Evolutionary conservation across 164 flowering plant genomes (phyloP), one percentile per base, ranked within the genome.

Genomic region (Stephania cephalantha): DNA sequence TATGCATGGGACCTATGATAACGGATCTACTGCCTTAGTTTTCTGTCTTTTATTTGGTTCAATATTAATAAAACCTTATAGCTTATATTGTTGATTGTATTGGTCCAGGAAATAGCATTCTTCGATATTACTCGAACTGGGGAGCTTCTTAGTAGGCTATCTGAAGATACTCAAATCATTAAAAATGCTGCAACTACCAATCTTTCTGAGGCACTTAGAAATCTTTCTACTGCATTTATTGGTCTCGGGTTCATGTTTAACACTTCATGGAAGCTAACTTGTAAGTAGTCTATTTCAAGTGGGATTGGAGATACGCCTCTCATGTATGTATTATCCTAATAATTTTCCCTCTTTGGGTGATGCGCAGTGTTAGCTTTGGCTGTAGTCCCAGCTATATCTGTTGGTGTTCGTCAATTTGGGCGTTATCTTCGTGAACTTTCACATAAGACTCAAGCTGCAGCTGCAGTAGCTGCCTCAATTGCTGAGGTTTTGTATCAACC

Each of bases 161-260:
- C 99, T 77, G 99, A 96, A 81, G 99, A 96, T 79, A 92, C 98
- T 9, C 98, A 96, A 79, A 89, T 96, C 78, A 91, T 96, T 77
- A 96, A 96, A 79, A 94, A 90, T 84, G 99, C 98, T 76, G 99
- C 99, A 72, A 96, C 98, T 8, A 88, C 97, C 55, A 96, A 94
- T 84, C 92, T 96, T 58, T 96, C 99, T 8, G 97, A 92, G 83
- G 93, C 95, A 50, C 88, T 96, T 5, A 84, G 92, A 72, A 96
- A 89, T 79, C 75, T 96, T 68, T 65, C 98, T 71, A 92, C 97
- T 55, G 90, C 87, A 67, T 71, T 83, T 81, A 91, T 96, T 77
- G 99, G 99, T 46, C 85, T 96, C 79, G 87, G 83, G 64, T 96
- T 94, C 86, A 96, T 96, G 98, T 89, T 91, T 80, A 48, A 93